Evolutionary conservation across 2,329 filamentous ascomycete genomes (phyloP).

Genomic region (Alternaria alternata): DNA sequence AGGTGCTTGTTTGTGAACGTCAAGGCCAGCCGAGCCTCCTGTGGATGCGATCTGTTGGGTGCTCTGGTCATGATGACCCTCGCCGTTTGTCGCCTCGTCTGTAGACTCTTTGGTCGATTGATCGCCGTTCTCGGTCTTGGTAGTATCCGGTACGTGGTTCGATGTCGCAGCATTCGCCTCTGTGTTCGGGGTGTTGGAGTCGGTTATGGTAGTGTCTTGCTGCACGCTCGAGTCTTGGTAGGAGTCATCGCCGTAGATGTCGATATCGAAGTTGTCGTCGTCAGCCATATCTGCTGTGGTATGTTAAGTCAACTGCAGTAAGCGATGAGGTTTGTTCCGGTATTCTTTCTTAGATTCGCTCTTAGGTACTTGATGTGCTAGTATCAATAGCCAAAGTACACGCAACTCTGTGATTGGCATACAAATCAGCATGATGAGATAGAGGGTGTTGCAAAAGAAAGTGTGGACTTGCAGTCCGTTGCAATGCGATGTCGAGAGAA

Average conservation of each 20-base stretch:
- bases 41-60: conserved; percentile 57
- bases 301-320: conserved; percentile 36
- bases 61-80: conserved; percentile 37
- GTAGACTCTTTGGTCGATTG: conserved; percentile 31
- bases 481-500: conserved; percentile 19
- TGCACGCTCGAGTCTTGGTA: conserved; percentile 38
- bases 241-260: conserved; percentile 71
- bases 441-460: conserved; percentile 22
- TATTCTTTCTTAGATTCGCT: conserved; percentile 48
- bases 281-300: conserved; percentile 57
- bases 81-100: conserved; percentile 31
- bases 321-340: conserved; percentile 33
- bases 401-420: conserved; percentile 45
- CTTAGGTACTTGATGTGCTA: conserved; percentile 50
- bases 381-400: conserved; percentile 49
- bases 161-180: conserved; percentile 36
- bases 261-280: conserved; percentile 75
- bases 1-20: conserved; percentile 54
- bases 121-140: conserved; percentile 19
- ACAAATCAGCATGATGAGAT: conserved; percentile 48
- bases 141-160: conserved; percentile 21
- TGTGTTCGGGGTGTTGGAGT: conserved; percentile 40
- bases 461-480: conserved; percentile 19
- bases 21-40: conserved; percentile 49
- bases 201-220: conserved; percentile 36